These are phyloP conservation scores for Claviceps pazoutovae DNA, from an alignment of 2,329 filamentous ascomycete species.

Conservation along the genomic window DNA sequence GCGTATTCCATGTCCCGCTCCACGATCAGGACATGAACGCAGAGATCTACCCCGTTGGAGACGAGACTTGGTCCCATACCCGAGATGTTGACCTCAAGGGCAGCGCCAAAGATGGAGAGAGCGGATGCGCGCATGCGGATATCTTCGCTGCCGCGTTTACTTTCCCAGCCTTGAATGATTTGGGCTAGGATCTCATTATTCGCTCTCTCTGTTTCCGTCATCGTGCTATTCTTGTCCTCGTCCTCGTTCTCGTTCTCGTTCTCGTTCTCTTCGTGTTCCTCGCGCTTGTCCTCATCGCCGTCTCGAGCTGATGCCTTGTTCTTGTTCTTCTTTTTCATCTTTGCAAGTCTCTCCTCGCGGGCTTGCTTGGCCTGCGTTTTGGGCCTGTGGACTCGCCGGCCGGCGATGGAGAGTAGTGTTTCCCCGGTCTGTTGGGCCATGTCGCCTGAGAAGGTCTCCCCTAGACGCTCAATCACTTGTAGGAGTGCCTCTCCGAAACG, in stretches of 20 bases:
- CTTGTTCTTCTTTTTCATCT: slow-evolving; percentile 28
- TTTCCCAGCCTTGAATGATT: slow-evolving; percentile 55
- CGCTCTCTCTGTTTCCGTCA: slow-evolving; percentile 27
- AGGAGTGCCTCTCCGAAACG: slow-evolving; percentile 55
- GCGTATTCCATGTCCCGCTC: slow-evolving; percentile 46
- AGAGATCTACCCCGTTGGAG: slow-evolving; percentile 46
- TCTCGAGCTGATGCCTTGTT: slow-evolving; percentile 18
- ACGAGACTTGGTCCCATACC: slow-evolving; percentile 40
- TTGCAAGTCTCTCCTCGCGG: slow-evolving; percentile 33
- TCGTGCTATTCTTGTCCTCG: slow-evolving; percentile 21
- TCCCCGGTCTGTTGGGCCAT: slow-evolving; percentile 38
- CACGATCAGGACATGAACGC: slow-evolving; percentile 46
- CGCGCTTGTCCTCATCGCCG: too few relatives aligned
- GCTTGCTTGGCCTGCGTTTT: slow-evolving; percentile 44
- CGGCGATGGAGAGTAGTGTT: slow-evolving; percentile 48
- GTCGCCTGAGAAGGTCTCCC: slow-evolving; percentile 40
- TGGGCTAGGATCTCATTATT: slow-evolving; percentile 37
- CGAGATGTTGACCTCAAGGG: slow-evolving; percentile 45
- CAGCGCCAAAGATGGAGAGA: slow-evolving; percentile 47
- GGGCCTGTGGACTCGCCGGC: slow-evolving; percentile 45
- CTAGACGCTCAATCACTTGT: slow-evolving; percentile 48
- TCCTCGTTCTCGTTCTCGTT: slow-evolving; percentile 14
- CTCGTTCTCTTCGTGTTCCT: slow-evolving; percentile 26
- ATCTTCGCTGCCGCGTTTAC: slow-evolving; percentile 52
- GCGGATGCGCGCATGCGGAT: slow-evolving; percentile 56